A percentile compares a stretch with the other conserved stretches of the same genome.
Evolutionary conservation across 164 flowering plant species (phyloP).

Genomic region (Piper longum): DNA sequence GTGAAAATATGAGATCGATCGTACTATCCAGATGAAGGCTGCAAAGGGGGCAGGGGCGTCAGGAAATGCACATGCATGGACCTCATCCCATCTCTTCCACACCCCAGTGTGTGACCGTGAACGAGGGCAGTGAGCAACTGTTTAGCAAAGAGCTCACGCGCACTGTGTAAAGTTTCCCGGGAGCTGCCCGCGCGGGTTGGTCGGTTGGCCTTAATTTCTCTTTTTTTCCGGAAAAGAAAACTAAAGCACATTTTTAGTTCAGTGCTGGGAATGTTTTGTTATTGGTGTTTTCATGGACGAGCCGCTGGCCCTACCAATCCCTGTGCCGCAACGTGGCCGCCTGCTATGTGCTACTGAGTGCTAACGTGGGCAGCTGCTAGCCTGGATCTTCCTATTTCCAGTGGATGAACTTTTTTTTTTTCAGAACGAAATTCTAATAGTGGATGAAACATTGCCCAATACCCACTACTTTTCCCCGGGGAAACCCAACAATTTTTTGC

Average conservation of each 20-base stretch:
- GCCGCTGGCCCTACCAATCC: background rate
- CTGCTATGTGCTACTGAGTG: background rate
- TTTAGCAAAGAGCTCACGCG: background rate
- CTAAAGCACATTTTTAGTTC: background rate
- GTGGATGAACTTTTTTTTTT: too few species aligned
- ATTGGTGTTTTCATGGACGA: background rate
- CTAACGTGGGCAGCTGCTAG: background rate
- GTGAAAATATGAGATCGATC: constrained; percentile 14
- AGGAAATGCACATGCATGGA: constrained; percentile 25
- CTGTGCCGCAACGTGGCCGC: background rate
- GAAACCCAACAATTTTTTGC: too few species aligned
- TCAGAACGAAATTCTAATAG: too few species aligned
- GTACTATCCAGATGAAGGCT: constrained; percentile 30
- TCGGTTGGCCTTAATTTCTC: background rate
- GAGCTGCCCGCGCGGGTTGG: background rate
- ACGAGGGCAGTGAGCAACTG: background rate
- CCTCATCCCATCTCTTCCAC: background rate
- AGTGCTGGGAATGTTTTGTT: background rate
- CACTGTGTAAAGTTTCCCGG: background rate
- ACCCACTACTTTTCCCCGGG: too few species aligned
- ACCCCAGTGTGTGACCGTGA: too few species aligned
- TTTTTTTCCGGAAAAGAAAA: too few species aligned
- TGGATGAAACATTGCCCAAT: too few species aligned
- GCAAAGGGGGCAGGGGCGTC: constrained; percentile 24
- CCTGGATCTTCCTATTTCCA: background rate